Evolutionary conservation across 768 basidiomycete species (phyloP), one percentile per base, ranked within the genome.

Genomic region (Naganishia onofrii): DNA sequence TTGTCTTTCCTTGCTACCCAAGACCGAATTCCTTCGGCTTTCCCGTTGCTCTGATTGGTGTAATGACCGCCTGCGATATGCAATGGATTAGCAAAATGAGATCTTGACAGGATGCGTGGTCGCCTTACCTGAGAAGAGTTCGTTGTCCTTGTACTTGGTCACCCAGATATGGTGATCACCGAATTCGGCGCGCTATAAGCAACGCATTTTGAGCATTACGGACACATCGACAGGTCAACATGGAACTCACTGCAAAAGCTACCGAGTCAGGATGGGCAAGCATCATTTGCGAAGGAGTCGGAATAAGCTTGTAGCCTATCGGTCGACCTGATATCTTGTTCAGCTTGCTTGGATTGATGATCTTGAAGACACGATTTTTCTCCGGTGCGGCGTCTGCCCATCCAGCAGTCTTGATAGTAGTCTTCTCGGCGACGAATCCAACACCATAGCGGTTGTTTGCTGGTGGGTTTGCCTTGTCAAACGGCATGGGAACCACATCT

Each of bases 41-140:
- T 72, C 4, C 76, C 77, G 52, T 69, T 70, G 26, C 69, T 72
- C 66, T 77, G 78, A 38, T 77, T 75, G 21, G 77, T 79, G 65
- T 75, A 78, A 17, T 72, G 52, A 12, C 76, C 76, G 46, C 46
- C 46, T 46, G 46, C 19, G 15, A 46, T 15, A 15, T 21, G 19
- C 13, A 17, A 46, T 7, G 21, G 19, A 5, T 46, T 17, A 46
- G 15, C 46, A 17, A 21, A 7, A 17, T 9, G 3, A 6, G 3
- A 15, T 46, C 21, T 46, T 9, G 7, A 3, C 46, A 46, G 13
- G 46, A 46, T 46, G 8, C 3, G 3, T 6, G 3, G 19, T 17
- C 21, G 46, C 46, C 21, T 21, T 46, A 32, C 65, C 77, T 31
- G 72, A 54, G 63, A 66, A 79, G 0, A 79, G 71, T 71, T 79